These are phyloP conservation scores for Kwoniella newhampshirensis DNA, from an alignment of 768 basidiomycete genomes.

Conservation along the genomic window DNA sequence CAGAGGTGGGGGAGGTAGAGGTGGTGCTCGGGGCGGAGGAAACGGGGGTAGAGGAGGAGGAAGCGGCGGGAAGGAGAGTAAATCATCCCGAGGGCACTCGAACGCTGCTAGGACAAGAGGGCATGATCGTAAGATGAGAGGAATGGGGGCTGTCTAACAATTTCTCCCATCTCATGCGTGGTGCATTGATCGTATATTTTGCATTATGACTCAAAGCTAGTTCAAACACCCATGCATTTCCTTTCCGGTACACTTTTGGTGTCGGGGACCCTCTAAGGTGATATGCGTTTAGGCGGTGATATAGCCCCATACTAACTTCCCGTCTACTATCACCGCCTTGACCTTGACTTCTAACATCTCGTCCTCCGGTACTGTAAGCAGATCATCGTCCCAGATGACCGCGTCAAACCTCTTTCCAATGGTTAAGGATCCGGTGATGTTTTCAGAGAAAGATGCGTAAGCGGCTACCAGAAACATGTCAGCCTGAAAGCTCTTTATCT, in stretches of 20 bases:
- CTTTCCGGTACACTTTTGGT: no score
- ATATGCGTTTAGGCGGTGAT: no score
- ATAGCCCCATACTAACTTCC: conserved; percentile 64
- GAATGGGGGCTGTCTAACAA: conserved; percentile 55
- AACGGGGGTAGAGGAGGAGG: conserved; percentile 53
- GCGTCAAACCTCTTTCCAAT: conserved; percentile 84
- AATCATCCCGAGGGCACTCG: conserved; percentile 68
- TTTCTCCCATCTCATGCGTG: no score
- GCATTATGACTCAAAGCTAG: no score
- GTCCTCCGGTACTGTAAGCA: conserved; percentile 62
- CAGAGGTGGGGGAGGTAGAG: conserved; percentile 47
- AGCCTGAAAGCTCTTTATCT: no score
- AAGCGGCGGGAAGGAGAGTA: conserved; percentile 72
- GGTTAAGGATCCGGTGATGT: conserved; percentile 67
- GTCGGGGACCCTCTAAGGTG: no score
- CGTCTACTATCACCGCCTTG: conserved; percentile 72
- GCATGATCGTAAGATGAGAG: conserved; percentile 84
- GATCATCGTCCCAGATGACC: conserved; percentile 75
- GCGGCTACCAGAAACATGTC: conserved; percentile 60
- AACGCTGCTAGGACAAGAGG: conserved; percentile 79
- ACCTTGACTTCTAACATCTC: conserved; percentile 71
- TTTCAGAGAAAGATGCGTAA: conserved; percentile 70
- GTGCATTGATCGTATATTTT: no score
- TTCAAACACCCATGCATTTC: no score
- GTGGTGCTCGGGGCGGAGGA: conserved; percentile 44